Percentiles rank a stretch among this genome's conserved stretches.
Conservation (phyloP, 2,329 filamentous ascomycete species). For the Xylariales sp. region DNA sequence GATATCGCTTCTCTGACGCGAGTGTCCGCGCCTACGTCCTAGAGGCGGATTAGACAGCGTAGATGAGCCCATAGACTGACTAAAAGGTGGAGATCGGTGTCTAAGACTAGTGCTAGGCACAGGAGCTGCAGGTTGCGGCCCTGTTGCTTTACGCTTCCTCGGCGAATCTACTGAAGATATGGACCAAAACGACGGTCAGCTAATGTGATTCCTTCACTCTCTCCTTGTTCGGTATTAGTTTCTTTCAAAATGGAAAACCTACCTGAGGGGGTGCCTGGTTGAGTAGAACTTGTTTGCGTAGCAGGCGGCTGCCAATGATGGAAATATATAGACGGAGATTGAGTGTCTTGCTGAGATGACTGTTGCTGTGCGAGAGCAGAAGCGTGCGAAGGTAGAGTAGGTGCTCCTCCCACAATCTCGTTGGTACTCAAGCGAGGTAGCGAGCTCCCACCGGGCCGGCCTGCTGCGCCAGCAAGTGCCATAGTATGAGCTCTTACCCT, state of each 20-base stretch:
- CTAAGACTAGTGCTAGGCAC: constrained; percentile 41
- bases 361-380: constrained; percentile 47
- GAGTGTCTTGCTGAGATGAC: constrained; percentile 56
- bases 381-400: constrained; percentile 34
- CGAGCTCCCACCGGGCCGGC: constrained; percentile 31
- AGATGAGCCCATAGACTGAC: constrained; percentile 40
- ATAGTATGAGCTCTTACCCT: constrained; percentile 47
- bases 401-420: constrained; percentile 29
- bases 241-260: too few species aligned
- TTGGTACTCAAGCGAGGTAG: constrained; percentile 43
- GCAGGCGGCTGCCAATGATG: constrained; percentile 88
- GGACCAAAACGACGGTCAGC: too few species aligned
- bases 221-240: too few species aligned
- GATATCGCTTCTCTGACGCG: constrained; percentile 61
- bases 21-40: constrained; percentile 54
- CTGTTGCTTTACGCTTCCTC: constrained; percentile 76
- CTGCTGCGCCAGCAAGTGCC: constrained; percentile 30
- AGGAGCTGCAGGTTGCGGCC: constrained; percentile 43
- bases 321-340: constrained; percentile 79
- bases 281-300: constrained; percentile 57
- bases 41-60: constrained; percentile 49
- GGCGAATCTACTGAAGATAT: constrained; percentile 73
- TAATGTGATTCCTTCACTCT: too few species aligned
- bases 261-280: constrained; percentile 71
- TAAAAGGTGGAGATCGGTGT: constrained; percentile 51